Conservation (phyloP, 345 rosid genomes). For the Gossypium raimondii region DNA sequence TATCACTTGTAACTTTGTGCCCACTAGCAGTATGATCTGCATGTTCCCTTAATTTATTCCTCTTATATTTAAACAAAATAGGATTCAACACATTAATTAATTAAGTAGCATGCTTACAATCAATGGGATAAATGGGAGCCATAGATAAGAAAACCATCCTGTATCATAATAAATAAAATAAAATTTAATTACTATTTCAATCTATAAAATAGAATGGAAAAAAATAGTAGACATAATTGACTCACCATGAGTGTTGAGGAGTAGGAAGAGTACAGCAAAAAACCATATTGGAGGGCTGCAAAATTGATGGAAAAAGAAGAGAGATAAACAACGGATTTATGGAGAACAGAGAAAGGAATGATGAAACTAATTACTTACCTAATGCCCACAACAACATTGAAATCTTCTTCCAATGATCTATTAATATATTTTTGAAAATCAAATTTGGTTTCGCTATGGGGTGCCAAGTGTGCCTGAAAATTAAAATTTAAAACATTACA, state of each 20-base stretch:
- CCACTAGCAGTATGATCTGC: conserved; percentile 75
- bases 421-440: conserved; percentile 79
- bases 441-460: conserved; percentile 55
- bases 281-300: conserved; percentile 88
- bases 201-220: too few species aligned
- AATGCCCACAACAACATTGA: conserved; percentile 85
- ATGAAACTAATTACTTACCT: conserved; percentile 30
- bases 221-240: background rate
- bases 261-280: conserved; percentile 64
- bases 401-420: conserved; percentile 87
- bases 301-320: conserved; percentile 1
- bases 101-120: conserved; percentile 44
- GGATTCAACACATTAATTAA: background rate
- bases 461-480: conserved; percentile 82
- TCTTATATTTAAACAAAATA: background rate
- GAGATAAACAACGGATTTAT: background rate
- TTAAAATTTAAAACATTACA: background rate
- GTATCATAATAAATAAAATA: conserved; percentile 17
- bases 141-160: conserved; percentile 74
- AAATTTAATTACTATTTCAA: background rate
- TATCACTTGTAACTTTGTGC: conserved; percentile 90
- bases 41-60: background rate
- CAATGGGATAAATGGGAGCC: conserved; percentile 86
- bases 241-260: conserved; percentile 71
- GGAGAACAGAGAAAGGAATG: background rate